Evolutionary conservation across 495 filamentous ascomycete genomes (phyloP), one percentile per base, ranked within the genome.

Genomic region (Pyronema omphalodes): DNA sequence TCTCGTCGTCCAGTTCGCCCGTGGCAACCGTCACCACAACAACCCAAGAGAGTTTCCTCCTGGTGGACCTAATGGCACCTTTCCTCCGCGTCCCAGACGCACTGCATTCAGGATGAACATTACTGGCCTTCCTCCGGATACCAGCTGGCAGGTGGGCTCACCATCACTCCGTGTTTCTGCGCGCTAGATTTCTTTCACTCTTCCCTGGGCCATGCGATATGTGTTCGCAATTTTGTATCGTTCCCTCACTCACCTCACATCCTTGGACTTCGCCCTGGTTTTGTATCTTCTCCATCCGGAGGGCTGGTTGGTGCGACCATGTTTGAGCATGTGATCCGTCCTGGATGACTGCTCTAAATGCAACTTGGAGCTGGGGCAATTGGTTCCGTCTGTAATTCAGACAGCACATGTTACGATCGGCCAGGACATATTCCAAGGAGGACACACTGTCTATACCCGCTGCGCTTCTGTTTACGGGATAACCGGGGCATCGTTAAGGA

Each of bases 111-210:
- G 91, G 66, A 95, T 98, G 91, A 80, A 87, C 69, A 88, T 98
- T 62, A 84, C 84, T 76, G 88, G 88, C 73, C 88, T 98, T 71
- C 88, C 89, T 64, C 76, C 76, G 70, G 93, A 96, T 75, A 96
- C 93, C 74, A 94, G 88, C 78, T 98, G 91, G 91, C 91, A 98
- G 91, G 91, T 98, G 84, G 93, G 91, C 84, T 81, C 53, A 63
- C 48, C 48, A 57, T 54, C 39, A 57, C 60, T 64, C 61, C 61
- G 63, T 57, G 58, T 64, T 64, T 62, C 61, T 63, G 57, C 61
- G 56, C 60, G 54, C 59, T 60, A 56, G 52, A 58, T 61, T 60
- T 60, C 63, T 52, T 58, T 64, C 53, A 59, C 45, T 62, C 60
- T 56, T 55, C 55, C 49, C 35, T 47, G 60, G 59, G 49, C 46